Evolutionary conservation across 768 basidiomycete species (phyloP), one percentile per base, ranked within the genome.

Genomic region (Russula sp.): DNA sequence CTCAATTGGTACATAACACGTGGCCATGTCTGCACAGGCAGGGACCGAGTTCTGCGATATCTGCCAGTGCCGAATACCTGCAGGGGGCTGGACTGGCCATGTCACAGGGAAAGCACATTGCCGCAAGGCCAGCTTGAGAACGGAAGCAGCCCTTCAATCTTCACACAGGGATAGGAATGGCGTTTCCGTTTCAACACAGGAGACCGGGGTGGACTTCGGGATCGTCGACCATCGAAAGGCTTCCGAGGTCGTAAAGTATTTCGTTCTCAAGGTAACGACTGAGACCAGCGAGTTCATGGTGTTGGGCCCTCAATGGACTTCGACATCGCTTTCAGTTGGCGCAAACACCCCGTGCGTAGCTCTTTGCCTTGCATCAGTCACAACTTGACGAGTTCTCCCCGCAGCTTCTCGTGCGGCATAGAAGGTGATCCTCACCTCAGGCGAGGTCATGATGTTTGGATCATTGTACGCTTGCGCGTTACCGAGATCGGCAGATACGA

Each of bases 241-340:
- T 14, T 39, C 52, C 11, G 34, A 7, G 27, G 44, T 3, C 2
- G 4, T 8, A 14, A 61, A 47, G 52, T 54, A 39, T 4, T 50
- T 62, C 61, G 39, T 18, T 18, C 45, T 62, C 14, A 55, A 49
- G 27, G 47, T 35, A 16, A 56, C 48, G 27, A 42, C 18, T 11
- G 47, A 11, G 31, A 40, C 37, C 2, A 27, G 53, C 13, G 54
- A 62, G 11, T 62, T 55, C 1, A 40, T 62, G 47, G 53, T 62
- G 44, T 49, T 62, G 61, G 39, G 39, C 2, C 61, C 61, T 14
- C 53, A 50, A 34, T 62, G 61, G 61, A 55, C 45, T 4, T 62
- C 61, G 13, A 10, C n/a, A 5, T 49, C 39, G 10, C 39, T 32
- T n/a, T 40, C 54, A n/a, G 27, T 52, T 31, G 27, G 50, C 14